Evolutionary conservation across 768 basidiomycete genomes (phyloP).

Genomic region (Boletus rubescentipes): DNA sequence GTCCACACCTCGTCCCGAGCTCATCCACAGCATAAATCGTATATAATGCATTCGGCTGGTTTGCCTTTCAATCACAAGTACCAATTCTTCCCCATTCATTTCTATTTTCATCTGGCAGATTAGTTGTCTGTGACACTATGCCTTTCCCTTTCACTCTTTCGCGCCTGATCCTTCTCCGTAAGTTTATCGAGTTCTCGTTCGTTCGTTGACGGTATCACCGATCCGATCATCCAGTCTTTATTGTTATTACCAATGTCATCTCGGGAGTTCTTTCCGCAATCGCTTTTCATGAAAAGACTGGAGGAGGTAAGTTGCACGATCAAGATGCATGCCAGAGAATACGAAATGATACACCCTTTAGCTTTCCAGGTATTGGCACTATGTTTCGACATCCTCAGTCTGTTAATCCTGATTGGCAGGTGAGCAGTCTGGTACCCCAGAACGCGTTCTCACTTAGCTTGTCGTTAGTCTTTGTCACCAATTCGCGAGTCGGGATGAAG

Average conservation of each 20-base stretch:
- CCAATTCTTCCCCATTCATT: constrained; percentile 7
- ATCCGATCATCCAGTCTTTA: constrained; percentile 13
- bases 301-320: constrained; percentile 18
- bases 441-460: not conserved
- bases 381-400: constrained; percentile 11
- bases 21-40: not conserved
- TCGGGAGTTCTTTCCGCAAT: constrained; percentile 16
- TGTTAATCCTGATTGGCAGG: constrained; percentile 18
- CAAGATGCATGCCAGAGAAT: not conserved
- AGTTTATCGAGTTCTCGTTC: not conserved
- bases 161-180: constrained; percentile 21
- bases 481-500: constrained; percentile 8
- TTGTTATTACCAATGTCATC: constrained; percentile 13
- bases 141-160: constrained; percentile 23
- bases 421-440: constrained; percentile 4
- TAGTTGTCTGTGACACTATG: constrained; percentile 29
- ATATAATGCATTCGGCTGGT: constrained; percentile 16
- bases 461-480: constrained; percentile 18
- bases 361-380: constrained; percentile 23
- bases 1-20: constrained; percentile 3
- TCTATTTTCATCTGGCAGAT: not conserved
- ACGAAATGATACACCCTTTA: constrained; percentile 5
- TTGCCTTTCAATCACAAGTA: not conserved
- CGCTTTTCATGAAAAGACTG: constrained; percentile 21
- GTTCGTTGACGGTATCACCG: constrained; percentile 1